Evolutionary conservation across 208 protist species (phyloP).

Genomic region (Acanthamoeba triangularis): DNA sequence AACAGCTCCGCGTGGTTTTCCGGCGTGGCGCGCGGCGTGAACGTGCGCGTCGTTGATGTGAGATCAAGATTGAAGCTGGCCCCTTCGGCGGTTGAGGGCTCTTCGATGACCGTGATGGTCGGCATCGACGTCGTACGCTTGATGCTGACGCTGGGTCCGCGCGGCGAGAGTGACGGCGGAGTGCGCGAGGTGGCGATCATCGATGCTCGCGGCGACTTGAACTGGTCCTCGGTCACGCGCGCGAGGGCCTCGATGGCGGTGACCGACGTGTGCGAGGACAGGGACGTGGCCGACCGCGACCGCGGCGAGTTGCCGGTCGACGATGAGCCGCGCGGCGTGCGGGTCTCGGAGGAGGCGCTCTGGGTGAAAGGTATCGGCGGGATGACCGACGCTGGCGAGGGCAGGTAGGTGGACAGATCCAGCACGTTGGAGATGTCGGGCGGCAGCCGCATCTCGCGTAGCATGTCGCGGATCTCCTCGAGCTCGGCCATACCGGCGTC

Average conservation of each 20-base stretch:
- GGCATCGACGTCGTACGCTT: constrained; percentile 18
- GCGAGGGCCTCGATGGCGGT: neutral
- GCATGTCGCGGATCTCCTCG: constrained; percentile 58
- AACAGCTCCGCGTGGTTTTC: neutral
- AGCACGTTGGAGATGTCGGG: constrained; percentile 58
- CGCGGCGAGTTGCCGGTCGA: neutral
- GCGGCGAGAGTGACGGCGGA: neutral
- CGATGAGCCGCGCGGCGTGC: neutral
- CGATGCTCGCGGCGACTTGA: neutral
- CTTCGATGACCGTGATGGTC: neutral
- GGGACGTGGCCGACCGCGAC: neutral
- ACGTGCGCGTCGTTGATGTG: neutral
- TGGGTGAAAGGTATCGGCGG: neutral
- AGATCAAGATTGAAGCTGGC: neutral
- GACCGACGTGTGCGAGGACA: neutral
- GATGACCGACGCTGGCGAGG: neutral
- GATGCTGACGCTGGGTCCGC: neutral
- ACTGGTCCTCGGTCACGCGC: neutral
- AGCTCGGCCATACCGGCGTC: neutral
- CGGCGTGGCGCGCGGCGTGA: neutral
- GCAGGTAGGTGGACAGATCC: neutral
- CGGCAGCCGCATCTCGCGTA: constrained; percentile 34
- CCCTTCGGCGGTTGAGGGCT: neutral
- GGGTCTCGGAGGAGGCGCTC: neutral
- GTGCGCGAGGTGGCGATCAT: neutral